Percentiles rank a stretch among this genome's conserved stretches.
Conservation (phyloP, 805 yeast species). For the Myxozyma melibiosi region DNA sequence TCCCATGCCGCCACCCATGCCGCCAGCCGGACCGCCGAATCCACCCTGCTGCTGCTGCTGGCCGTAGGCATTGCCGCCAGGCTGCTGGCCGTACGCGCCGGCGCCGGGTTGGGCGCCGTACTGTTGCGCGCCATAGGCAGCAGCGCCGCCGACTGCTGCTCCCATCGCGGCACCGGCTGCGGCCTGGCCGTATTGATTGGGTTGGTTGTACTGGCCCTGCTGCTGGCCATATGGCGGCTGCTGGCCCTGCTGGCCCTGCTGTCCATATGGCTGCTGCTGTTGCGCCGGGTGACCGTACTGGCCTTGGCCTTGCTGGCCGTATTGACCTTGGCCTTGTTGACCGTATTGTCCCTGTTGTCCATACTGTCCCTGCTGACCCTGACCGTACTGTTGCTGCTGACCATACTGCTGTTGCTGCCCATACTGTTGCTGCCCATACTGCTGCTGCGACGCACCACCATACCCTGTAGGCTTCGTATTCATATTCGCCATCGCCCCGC, state of each 20-base stretch:
- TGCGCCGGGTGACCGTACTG: constrained; percentile 2
- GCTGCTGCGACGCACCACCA: neutral
- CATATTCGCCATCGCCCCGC: too few species aligned
- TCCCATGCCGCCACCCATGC: neutral
- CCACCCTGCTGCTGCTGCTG: neutral
- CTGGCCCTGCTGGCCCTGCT: constrained; percentile 3
- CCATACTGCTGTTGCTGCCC: constrained; percentile 4
- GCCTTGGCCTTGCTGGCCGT: constrained; percentile 8
- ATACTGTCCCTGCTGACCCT: constrained; percentile 10
- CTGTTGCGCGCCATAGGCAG: neutral
- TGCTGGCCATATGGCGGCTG: constrained; percentile 13
- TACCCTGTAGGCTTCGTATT: too few species aligned
- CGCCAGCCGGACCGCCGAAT: constrained; percentile 16
- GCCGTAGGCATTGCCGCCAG: too few species aligned
- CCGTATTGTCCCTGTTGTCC: constrained; percentile 21
- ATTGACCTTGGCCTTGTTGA: constrained; percentile 4
- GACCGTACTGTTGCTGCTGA: neutral
- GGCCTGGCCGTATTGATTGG: neutral
- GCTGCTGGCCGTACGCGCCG: neutral
- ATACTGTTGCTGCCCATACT: constrained; percentile 2
- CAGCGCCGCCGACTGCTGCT: neutral
- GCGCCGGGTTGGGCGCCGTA: neutral
- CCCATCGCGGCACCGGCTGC: neutral
- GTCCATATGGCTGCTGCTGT: constrained; percentile 19
- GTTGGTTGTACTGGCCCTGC: constrained; percentile 18